Percentiles rank a stretch among this genome's conserved stretches.
Evolutionary conservation across 2,329 filamentous ascomycete species (phyloP).

Genomic region (Pezicula neosporulosa): DNA sequence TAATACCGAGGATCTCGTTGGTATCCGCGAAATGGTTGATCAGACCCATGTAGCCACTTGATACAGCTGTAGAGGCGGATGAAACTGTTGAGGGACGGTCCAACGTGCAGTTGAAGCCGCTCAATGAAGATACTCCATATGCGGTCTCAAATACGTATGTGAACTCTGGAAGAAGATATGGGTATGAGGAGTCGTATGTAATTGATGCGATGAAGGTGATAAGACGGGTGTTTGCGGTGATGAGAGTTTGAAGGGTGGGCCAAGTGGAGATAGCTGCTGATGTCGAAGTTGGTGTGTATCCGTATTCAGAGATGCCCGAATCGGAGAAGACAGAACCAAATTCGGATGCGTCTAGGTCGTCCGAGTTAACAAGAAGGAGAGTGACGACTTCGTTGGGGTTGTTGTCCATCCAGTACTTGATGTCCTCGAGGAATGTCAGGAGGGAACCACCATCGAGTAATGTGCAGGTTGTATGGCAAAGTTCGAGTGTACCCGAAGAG

Average conservation of each 20-base stretch:
- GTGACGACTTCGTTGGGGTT: conserved; percentile 61
- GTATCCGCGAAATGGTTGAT: conserved; percentile 80
- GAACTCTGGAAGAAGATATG: conserved; percentile 63
- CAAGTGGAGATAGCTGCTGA: conserved; percentile 47
- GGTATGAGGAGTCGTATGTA: conserved; percentile 35
- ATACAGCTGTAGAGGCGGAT: conserved; percentile 48
- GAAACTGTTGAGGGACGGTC: conserved; percentile 57
- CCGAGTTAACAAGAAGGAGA: conserved; percentile 59
- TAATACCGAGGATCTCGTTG: conserved; percentile 47
- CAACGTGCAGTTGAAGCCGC: conserved; percentile 69
- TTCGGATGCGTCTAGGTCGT: conserved; percentile 49
- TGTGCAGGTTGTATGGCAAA: conserved; percentile 58
- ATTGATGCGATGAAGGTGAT: conserved; percentile 66
- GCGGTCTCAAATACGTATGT: conserved; percentile 69
- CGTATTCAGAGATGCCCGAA: conserved; percentile 58
- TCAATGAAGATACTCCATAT: conserved; percentile 58
- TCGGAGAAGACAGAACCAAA: conserved; percentile 40
- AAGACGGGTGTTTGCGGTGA: conserved; percentile 59
- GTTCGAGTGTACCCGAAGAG: conserved; percentile 44
- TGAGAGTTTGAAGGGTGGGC: conserved; percentile 71
- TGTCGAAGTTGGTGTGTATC: conserved; percentile 50
- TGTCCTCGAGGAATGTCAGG: conserved; percentile 47
- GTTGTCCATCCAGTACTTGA: conserved; percentile 57
- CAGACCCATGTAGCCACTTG: conserved; percentile 61
- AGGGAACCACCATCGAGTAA: conserved; percentile 57